Conservation (phyloP, 805 yeast species). For the Wickerhamomyces alni region DNA sequence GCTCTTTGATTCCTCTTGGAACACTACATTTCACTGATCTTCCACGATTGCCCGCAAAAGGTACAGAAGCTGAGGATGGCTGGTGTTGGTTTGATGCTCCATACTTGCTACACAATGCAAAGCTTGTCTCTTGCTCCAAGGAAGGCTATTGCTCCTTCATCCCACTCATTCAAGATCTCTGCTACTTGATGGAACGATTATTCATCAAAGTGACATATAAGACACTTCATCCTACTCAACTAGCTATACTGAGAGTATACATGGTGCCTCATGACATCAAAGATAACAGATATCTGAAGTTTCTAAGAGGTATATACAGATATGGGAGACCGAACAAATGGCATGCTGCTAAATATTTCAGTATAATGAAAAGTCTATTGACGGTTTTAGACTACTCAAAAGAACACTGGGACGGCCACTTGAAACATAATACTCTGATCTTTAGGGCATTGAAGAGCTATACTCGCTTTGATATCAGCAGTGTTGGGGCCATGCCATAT, state of each 20-base stretch:
- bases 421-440: constrained; percentile 7
- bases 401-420: constrained; percentile 28
- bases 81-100: constrained; percentile 58
- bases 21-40: constrained; percentile 35
- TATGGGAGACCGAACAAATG: constrained; percentile 29
- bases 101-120: constrained; percentile 15
- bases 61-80: constrained; percentile 32
- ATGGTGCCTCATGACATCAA: constrained; percentile 39
- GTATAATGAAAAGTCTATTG: constrained; percentile 31
- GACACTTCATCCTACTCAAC: constrained; percentile 6
- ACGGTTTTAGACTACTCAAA: constrained; percentile 36
- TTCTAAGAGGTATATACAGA: constrained; percentile 29
- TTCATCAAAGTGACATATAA: constrained; percentile 39
- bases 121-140: constrained; percentile 5
- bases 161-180: constrained; percentile 30
- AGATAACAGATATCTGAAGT: constrained; percentile 26
- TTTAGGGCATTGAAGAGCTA: constrained; percentile 15
- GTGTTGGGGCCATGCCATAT: constrained; percentile 12
- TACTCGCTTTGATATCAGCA: constrained; percentile 10
- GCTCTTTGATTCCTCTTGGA: constrained; percentile 40
- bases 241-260: constrained; percentile 39
- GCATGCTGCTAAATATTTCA: constrained; percentile 28
- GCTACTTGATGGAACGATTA: constrained; percentile 35
- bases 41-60: constrained; percentile 36
- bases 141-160: constrained; percentile 14